phyloP scores from a whole-genome alignment of 73 alveolate species.

The Paramecium caudatum region DNA sequence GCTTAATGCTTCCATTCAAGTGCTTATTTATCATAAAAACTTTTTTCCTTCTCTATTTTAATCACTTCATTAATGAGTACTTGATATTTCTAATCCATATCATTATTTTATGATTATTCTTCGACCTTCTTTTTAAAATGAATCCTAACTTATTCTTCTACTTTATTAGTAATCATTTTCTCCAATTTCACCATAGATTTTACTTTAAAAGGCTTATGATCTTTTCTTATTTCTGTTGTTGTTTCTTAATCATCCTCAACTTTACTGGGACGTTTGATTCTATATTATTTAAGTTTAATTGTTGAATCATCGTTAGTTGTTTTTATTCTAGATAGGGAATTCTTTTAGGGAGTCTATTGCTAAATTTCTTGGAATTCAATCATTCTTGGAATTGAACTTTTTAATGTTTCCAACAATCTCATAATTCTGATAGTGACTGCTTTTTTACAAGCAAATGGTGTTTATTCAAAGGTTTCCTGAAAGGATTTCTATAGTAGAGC shows the following conservation, averaged over 20 bases:
- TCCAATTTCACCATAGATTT: not conserved
- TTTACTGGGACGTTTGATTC: not conserved
- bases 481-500: not conserved
- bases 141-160: not conserved
- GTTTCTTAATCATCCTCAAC: constrained; percentile 48
- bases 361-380: constrained; percentile 2
- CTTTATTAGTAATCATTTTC: constrained; percentile 14
- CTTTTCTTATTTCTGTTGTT: not conserved
- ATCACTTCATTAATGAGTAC: not conserved
- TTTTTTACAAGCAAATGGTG: not conserved
- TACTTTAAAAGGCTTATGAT: not conserved
- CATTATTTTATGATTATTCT: not conserved
- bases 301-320: constrained; percentile 1
- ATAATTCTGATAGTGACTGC: not conserved
- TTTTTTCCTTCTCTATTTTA: constrained; percentile 27
- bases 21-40: not conserved
- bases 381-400: not conserved
- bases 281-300: not conserved
- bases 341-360: not conserved
- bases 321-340: not conserved
- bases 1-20: not conserved
- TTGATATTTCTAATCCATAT: not conserved
- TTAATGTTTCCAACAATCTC: not conserved
- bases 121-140: constrained; percentile 16
- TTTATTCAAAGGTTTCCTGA: not conserved